Percentiles rank a stretch among this genome's conserved stretches.
Evolutionary conservation across 83 land plant species (phyloP).

Genomic region (Picea abies): DNA sequence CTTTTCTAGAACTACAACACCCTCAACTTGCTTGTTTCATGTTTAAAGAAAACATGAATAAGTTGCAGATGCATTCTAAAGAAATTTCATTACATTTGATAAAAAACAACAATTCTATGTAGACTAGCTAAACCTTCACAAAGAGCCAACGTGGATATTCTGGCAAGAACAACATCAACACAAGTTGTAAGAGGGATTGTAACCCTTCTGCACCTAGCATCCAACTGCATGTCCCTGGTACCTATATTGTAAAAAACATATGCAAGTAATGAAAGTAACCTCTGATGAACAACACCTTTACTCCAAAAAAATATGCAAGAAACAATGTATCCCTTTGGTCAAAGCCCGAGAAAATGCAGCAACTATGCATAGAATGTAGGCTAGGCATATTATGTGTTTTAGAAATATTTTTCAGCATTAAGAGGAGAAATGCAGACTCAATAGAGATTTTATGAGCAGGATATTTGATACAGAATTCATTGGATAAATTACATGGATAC

Average conservation of each 20-base stretch:
- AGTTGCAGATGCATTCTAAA: too few relatives aligned
- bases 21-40: too few relatives aligned
- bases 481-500: too few relatives aligned
- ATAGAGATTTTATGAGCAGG: too few relatives aligned
- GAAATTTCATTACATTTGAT: too few relatives aligned
- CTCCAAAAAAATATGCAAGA: background rate
- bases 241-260: slow-evolving; percentile 33
- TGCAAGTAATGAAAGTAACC: background rate
- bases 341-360: background rate
- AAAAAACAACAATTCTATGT: too few relatives aligned
- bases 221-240: slow-evolving; percentile 89
- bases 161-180: slow-evolving; percentile 72
- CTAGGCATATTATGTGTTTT: background rate
- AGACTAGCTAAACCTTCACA: slow-evolving; percentile 51
- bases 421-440: too few relatives aligned
- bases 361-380: background rate
- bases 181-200: slow-evolving; percentile 72
- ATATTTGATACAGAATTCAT: background rate
- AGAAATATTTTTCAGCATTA: background rate
- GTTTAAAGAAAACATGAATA: too few relatives aligned
- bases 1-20: too few relatives aligned
- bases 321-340: background rate
- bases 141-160: slow-evolving; percentile 93
- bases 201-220: slow-evolving; percentile 85
- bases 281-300: background rate